Percentiles rank a stretch among this genome's conserved stretches.
Evolutionary conservation across 2,329 filamentous ascomycete genomes (phyloP).

Genomic region (Akanthomyces uredinophilus): DNA sequence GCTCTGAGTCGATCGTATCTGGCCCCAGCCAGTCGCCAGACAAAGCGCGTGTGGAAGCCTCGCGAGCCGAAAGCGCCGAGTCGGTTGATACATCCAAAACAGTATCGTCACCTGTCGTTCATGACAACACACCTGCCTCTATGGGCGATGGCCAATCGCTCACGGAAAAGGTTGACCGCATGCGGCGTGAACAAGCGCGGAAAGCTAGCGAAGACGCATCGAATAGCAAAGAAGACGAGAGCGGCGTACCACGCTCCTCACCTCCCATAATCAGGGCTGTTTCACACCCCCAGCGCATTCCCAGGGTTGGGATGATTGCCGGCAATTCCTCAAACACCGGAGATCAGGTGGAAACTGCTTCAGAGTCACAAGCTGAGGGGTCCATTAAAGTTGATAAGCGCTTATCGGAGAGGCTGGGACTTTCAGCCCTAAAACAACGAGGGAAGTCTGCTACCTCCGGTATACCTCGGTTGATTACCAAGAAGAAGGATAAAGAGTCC

Average conservation of each 20-base stretch:
- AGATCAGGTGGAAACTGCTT: neutral
- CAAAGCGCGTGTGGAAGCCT: constrained; percentile 1
- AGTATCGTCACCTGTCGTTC: neutral
- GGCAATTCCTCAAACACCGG: neutral
- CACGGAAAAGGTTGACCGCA: constrained; percentile 45
- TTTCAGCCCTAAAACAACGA: constrained; percentile 58
- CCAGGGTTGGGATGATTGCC: neutral
- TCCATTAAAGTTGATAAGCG: constrained; percentile 63
- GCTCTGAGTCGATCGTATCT: constrained; percentile 26
- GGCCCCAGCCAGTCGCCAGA: constrained; percentile 16
- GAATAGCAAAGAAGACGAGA: constrained; percentile 25
- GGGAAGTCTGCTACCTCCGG: constrained; percentile 61
- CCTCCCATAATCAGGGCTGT: constrained; percentile 50
- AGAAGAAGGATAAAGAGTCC: constrained; percentile 63
- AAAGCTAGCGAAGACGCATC: constrained; percentile 26
- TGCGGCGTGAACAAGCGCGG: constrained; percentile 43
- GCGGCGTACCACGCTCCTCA: constrained; percentile 39
- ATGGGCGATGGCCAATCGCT: constrained; percentile 26
- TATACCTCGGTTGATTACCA: constrained; percentile 82
- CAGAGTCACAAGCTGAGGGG: constrained; percentile 29
- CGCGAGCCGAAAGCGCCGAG: constrained; percentile 13
- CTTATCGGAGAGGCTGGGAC: constrained; percentile 65
- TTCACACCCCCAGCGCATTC: constrained; percentile 39
- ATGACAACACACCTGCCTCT: constrained; percentile 11
- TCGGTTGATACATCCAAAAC: neutral